phyloP scores from a whole-genome alignment of 805 yeast species.

The Wickerhamiella allomyrinae region DNA sequence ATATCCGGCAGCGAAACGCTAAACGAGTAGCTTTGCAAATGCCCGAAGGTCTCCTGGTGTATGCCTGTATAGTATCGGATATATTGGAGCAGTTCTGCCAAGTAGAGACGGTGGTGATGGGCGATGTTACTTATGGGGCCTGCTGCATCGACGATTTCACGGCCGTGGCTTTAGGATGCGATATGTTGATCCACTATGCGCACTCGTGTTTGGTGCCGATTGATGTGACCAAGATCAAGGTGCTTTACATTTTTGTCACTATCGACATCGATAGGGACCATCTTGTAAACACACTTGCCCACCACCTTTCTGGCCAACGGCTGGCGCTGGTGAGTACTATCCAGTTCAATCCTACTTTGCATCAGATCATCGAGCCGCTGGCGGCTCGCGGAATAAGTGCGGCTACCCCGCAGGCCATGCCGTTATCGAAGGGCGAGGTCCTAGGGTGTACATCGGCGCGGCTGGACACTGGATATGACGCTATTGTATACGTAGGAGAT shows the following conservation, averaged over 20 bases:
- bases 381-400: slow-evolving; percentile 37
- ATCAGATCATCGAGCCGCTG: slow-evolving; percentile 46
- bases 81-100: slow-evolving; percentile 81
- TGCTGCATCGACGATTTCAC: slow-evolving; percentile 96
- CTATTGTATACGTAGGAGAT: slow-evolving; percentile 87
- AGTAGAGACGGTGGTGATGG: slow-evolving; percentile 88
- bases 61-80: slow-evolving; percentile 79
- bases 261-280: slow-evolving; percentile 78
- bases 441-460: slow-evolving; percentile 90
- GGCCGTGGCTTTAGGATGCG: slow-evolving; percentile 85
- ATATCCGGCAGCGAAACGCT: slow-evolving; percentile 58
- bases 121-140: slow-evolving; percentile 97
- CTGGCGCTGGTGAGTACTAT: slow-evolving; percentile 89
- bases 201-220: slow-evolving; percentile 95
- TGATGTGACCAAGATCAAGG: slow-evolving; percentile 80
- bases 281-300: slow-evolving; percentile 56
- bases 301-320: slow-evolving; percentile 54
- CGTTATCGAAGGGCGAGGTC: slow-evolving; percentile 90
- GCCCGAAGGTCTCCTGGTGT: slow-evolving; percentile 92
- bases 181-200: slow-evolving; percentile 89
- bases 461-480: slow-evolving; percentile 41
- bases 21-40: slow-evolving; percentile 83
- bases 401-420: slow-evolving; percentile 81
- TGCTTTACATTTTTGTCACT: slow-evolving; percentile 88
- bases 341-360: slow-evolving; percentile 91